Percentiles rank a stretch among this genome's conserved stretches.
Conservation (phyloP, 2,329 filamentous ascomycete species). For the Colletotrichum siamense region DNA sequence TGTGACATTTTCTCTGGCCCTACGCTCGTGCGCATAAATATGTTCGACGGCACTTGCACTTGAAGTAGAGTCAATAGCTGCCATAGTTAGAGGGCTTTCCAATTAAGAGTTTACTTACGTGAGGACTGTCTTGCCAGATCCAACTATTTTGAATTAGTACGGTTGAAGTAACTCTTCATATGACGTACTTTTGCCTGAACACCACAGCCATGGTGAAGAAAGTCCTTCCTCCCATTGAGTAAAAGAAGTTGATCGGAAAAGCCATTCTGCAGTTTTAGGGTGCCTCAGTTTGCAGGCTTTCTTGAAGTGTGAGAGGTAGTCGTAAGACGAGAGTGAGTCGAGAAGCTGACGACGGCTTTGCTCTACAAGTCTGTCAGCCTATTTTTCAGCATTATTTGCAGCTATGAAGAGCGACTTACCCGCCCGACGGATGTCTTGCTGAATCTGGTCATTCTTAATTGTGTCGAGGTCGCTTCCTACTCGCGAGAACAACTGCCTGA, state of each 20-base stretch:
- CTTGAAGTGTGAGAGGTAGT: not conserved
- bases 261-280: not conserved
- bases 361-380: not conserved
- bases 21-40: not conserved
- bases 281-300: not conserved
- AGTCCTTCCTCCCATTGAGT: not conserved
- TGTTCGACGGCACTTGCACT: not conserved
- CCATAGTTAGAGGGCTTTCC: not conserved
- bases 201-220: not conserved
- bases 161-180: not conserved
- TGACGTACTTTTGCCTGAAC: not conserved
- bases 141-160: not conserved
- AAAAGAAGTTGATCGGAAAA: not conserved
- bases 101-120: not conserved
- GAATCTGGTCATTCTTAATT: not conserved
- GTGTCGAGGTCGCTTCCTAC: not conserved
- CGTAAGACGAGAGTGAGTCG: not conserved
- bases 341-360: not conserved
- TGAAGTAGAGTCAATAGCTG: not conserved
- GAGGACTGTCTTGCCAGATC: not conserved
- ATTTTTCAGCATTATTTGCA: rapidly evolving
- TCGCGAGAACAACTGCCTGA: not conserved
- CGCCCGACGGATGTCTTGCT: not conserved
- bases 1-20: not conserved
- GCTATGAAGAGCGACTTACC: not conserved